Evolutionary conservation across 345 rosid genomes (phyloP).

Genomic region (Gossypium ekmanianum): DNA sequence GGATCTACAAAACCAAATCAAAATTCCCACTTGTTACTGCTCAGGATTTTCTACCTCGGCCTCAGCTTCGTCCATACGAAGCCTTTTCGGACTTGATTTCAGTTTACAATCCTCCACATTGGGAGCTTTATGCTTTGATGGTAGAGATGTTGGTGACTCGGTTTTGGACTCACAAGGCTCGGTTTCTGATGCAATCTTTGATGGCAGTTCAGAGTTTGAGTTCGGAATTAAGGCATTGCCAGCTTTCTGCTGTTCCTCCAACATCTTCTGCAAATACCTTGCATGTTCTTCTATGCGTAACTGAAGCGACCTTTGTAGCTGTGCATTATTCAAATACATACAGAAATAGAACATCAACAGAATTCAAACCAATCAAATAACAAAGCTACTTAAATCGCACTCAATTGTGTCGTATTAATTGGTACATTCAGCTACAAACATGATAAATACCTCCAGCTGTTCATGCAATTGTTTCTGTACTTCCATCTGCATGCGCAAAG

Average conservation of each 20-base stretch:
- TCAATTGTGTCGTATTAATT: too few species aligned
- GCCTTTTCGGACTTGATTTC: conserved; percentile 39
- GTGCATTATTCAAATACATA: conserved; percentile 11
- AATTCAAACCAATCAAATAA: not conserved
- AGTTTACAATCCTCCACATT: conserved; percentile 24
- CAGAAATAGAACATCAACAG: not conserved
- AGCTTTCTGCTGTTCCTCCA: conserved; percentile 79
- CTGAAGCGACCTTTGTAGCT: conserved; percentile 79
- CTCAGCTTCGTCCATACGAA: conserved; percentile 25
- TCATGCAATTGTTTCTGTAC: conserved; percentile 85
- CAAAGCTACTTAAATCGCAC: too few species aligned
- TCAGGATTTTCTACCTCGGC: conserved; percentile 34
- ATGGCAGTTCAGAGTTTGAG: conserved; percentile 25
- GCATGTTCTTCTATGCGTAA: conserved; percentile 89
- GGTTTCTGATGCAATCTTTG: not conserved
- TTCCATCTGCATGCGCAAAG: conserved; percentile 77
- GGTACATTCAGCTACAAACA: not conserved
- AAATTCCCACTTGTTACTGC: conserved; percentile 16
- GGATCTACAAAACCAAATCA: not conserved
- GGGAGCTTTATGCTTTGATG: conserved; percentile 35
- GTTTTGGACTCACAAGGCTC: conserved; percentile 33
- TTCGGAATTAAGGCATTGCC: conserved; percentile 39
- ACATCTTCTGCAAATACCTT: conserved; percentile 68
- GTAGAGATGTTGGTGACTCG: conserved; percentile 28
- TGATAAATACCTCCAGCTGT: conserved; percentile 73